phyloP scores from a whole-genome alignment of 2,329 filamentous ascomycete species.

The Phoma herbarum region DNA sequence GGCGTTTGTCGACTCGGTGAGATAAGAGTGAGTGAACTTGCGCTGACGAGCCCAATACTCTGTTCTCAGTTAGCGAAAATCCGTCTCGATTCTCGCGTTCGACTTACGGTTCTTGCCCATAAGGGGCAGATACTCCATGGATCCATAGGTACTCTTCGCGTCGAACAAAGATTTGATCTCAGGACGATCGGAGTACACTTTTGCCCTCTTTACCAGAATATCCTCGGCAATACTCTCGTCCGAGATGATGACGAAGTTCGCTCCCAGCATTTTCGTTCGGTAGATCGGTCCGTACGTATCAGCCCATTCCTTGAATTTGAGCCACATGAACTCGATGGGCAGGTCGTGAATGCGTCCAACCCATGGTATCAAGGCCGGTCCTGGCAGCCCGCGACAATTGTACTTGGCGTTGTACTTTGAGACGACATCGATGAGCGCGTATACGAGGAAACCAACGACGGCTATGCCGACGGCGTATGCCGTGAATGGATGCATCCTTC shows the following conservation, averaged over 20 bases:
- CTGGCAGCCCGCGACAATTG: slow-evolving; percentile 51
- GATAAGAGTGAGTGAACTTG: slow-evolving; percentile 61
- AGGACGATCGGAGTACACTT: slow-evolving; percentile 62
- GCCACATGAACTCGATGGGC: slow-evolving; percentile 56
- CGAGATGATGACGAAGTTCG: slow-evolving; percentile 59
- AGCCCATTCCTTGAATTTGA: slow-evolving; percentile 59
- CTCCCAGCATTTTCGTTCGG: slow-evolving; percentile 51
- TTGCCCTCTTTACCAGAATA: slow-evolving; percentile 61
- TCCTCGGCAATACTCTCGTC: slow-evolving; percentile 64
- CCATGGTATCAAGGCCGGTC: slow-evolving; percentile 52
- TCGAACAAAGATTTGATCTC: slow-evolving; percentile 62
- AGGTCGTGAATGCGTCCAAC: slow-evolving; percentile 49
- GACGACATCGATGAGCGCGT: slow-evolving; percentile 46
- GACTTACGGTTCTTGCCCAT: slow-evolving; percentile 65
- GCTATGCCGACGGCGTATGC: slow-evolving; percentile 49
- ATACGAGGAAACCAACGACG: slow-evolving; percentile 49
- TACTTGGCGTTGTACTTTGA: slow-evolving; percentile 49
- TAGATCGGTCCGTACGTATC: slow-evolving; percentile 49
- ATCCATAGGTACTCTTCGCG: slow-evolving; percentile 63
- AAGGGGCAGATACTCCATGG: slow-evolving; percentile 65
- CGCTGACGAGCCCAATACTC: slow-evolving; percentile 66
- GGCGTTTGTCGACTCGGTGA: slow-evolving; percentile 57
- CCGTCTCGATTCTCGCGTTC: no score
- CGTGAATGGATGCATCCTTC: slow-evolving; percentile 54
- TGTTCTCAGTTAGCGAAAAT: slow-evolving; percentile 27